A percentile compares a stretch with the other conserved stretches of the same genome.
These are phyloP conservation scores for Phialophora expanda DNA, from an alignment of 2,329 filamentous ascomycete genomes.

Conservation along the genomic window DNA sequence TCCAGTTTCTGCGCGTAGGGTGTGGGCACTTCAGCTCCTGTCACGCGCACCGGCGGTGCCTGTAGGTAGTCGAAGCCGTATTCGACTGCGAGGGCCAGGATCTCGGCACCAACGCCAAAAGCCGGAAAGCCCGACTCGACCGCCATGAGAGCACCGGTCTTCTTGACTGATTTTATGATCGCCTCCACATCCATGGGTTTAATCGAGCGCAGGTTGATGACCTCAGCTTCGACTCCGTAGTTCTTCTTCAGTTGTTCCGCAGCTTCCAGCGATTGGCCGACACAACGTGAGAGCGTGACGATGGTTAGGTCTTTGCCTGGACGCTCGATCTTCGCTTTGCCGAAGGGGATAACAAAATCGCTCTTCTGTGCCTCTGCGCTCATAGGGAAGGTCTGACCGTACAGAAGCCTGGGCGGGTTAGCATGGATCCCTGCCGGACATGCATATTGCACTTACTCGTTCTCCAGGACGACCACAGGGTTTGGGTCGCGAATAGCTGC, in stretches of 20 bases:
- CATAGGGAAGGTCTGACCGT: slow-evolving; percentile 95
- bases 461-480: slow-evolving; percentile 88
- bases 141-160: slow-evolving; percentile 87
- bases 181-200: slow-evolving; percentile 96
- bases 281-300: slow-evolving; percentile 90
- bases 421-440: slow-evolving; percentile 22
- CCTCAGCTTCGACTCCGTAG: slow-evolving; percentile 93
- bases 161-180: slow-evolving; percentile 97
- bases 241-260: slow-evolving; percentile 93
- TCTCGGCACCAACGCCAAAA: slow-evolving; percentile 90
- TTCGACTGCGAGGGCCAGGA: slow-evolving; percentile 93
- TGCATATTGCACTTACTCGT: slow-evolving; percentile 63
- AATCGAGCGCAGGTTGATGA: slow-evolving; percentile 96
- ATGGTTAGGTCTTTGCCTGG: slow-evolving; percentile 94
- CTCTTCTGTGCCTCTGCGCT: slow-evolving; percentile 93
- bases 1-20: slow-evolving; percentile 93
- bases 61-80: slow-evolving; percentile 98
- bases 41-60: slow-evolving; percentile 89
- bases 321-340: slow-evolving; percentile 99
- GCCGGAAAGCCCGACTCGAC: slow-evolving; percentile 97
- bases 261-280: slow-evolving; percentile 86
- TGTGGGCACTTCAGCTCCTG: slow-evolving; percentile 95
- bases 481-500: slow-evolving; percentile 98
- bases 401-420: slow-evolving; percentile 67
- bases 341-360: slow-evolving; percentile 96